Percentiles rank a stretch among this genome's conserved stretches.
phyloP scores from a whole-genome alignment of 441 rosid genomes.

The Macaranga tanarius region DNA sequence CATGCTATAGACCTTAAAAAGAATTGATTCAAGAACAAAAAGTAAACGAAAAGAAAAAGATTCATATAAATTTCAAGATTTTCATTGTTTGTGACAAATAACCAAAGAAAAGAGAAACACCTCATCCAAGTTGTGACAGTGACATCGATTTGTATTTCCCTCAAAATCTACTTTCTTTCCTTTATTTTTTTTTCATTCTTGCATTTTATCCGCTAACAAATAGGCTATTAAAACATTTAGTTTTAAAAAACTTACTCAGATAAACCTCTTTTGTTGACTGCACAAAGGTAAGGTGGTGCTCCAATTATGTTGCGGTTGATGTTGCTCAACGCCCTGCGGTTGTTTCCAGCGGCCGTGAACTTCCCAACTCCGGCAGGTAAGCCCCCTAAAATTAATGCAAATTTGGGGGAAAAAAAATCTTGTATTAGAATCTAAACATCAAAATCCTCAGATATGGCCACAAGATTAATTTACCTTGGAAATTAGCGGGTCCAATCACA shows the following conservation, averaged over 20 bases:
- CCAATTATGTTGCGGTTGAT: constrained; percentile 65
- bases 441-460: not conserved
- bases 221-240: not conserved
- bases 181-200: not conserved
- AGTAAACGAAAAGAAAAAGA: not conserved
- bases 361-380: constrained; percentile 54
- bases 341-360: constrained; percentile 48
- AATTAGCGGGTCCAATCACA: constrained; percentile 47
- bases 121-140: not conserved
- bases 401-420: not conserved
- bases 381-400: constrained; percentile 37
- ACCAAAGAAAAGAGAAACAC: too few relatives aligned
- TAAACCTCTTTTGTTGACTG: constrained; percentile 61
- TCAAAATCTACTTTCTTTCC: not conserved
- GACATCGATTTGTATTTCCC: not conserved
- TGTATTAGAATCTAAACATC: constrained; percentile 11
- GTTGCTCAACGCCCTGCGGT: constrained; percentile 61
- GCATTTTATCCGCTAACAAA: not conserved
- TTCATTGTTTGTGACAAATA: too few relatives aligned
- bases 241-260: constrained; percentile 51
- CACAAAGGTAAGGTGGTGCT: constrained; percentile 58
- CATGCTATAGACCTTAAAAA: not conserved
- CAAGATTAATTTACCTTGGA: constrained; percentile 40
- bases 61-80: too few relatives aligned
- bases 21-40: not conserved